Evolutionary conservation across 129 eudicot species (phyloP).

Genomic region (Kitagawia praeruptora): DNA sequence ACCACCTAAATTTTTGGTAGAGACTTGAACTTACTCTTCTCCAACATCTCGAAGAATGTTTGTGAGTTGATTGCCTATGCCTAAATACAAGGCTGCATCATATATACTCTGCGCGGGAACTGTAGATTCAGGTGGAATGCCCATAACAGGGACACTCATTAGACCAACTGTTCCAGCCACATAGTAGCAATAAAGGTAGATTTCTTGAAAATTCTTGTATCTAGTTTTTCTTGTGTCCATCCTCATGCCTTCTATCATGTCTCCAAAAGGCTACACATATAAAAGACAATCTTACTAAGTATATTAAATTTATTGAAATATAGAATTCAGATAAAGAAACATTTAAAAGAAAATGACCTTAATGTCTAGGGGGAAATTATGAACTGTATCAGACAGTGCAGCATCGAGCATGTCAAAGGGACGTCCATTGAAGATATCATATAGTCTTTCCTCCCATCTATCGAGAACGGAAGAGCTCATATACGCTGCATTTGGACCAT

Average conservation of each 20-base stretch:
- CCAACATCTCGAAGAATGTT: conserved; percentile 95
- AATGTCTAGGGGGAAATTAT: conserved; percentile 73
- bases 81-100: conserved; percentile 63
- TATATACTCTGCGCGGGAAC: conserved; percentile 47
- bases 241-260: conserved; percentile 97
- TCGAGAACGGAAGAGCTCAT: conserved; percentile 53
- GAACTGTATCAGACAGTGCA: conserved; percentile 72
- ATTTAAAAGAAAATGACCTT: conserved; percentile 33
- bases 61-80: conserved; percentile 91
- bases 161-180: conserved; percentile 93
- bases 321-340: background rate
- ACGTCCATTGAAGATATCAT: conserved; percentile 64
- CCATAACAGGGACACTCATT: conserved; percentile 92
- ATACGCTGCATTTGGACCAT: conserved; percentile 69
- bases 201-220: conserved; percentile 67
- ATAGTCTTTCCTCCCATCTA: conserved; percentile 84
- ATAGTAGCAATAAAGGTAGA: conserved; percentile 71
- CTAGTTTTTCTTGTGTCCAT: conserved; percentile 71
- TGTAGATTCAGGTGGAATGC: conserved; percentile 69
- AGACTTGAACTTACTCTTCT: conserved; percentile 63
- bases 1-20: background rate
- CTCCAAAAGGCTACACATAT: conserved; percentile 61
- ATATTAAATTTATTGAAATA: too few species aligned
- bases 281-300: background rate
- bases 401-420: conserved; percentile 89